These are phyloP conservation scores for Datura wrightii DNA, from an alignment of 257 asterid species.

Conservation along the genomic window DNA sequence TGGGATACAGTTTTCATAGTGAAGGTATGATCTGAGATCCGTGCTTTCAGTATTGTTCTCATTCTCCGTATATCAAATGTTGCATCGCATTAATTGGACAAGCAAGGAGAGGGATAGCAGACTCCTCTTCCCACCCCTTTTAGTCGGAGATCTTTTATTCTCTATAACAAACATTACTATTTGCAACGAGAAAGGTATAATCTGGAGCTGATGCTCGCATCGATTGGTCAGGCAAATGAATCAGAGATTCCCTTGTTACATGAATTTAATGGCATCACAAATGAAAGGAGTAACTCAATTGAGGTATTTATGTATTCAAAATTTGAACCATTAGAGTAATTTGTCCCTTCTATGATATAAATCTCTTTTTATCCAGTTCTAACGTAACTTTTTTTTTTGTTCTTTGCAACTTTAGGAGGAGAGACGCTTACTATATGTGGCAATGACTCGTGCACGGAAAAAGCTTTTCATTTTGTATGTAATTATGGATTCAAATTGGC, in stretches of 20 bases:
- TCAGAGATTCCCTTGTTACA: slow-evolving; percentile 92
- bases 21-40: slow-evolving; percentile 63
- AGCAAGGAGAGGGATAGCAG: slow-evolving; percentile 6
- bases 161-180: slow-evolving; percentile 17
- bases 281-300: slow-evolving; percentile 63
- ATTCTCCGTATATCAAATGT: slow-evolving; percentile 2
- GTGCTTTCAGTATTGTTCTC: slow-evolving; percentile 23
- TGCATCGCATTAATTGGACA: background rate
- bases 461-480: slow-evolving; percentile 78
- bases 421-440: slow-evolving; percentile 89
- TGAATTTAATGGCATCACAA: slow-evolving; percentile 69
- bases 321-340: slow-evolving; percentile 8
- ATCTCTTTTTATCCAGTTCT: slow-evolving; percentile 36
- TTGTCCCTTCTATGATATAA: slow-evolving; percentile 14
- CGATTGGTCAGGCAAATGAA: slow-evolving; percentile 75
- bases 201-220: slow-evolving; percentile 37
- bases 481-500: slow-evolving; percentile 89
- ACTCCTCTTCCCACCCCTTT: slow-evolving; percentile 16
- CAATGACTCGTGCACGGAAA: slow-evolving; percentile 94
- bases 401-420: slow-evolving; percentile 69
- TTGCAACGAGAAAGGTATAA: background rate
- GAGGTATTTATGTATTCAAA: slow-evolving; percentile 63
- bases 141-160: background rate
- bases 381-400: slow-evolving; percentile 26
- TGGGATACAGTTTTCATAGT: slow-evolving; percentile 99